Conservation (phyloP, 2,329 filamentous ascomycete species). For the Ascochyta fabae region DNA sequence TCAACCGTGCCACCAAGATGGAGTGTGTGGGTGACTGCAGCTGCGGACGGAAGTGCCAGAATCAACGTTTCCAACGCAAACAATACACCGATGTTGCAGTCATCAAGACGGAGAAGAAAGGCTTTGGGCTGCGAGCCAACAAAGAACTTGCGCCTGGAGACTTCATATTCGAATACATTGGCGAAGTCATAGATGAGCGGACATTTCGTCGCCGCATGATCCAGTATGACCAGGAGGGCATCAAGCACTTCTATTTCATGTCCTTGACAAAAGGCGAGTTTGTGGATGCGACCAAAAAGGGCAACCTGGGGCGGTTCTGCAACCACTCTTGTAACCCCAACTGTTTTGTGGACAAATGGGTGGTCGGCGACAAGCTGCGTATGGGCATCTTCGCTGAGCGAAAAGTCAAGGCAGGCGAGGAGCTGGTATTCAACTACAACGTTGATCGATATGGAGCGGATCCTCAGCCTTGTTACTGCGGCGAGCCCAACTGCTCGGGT, state of each 20-base stretch:
- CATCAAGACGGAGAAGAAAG: conserved; percentile 98
- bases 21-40: conserved; percentile 89
- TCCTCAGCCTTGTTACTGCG: conserved; percentile 96
- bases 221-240: conserved; percentile 93
- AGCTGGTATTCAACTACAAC: conserved; percentile 99
- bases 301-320: conserved; percentile 95
- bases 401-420: conserved; percentile 83
- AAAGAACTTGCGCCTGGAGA: conserved; percentile 78
- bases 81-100: conserved; percentile 91
- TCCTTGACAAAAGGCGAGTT: conserved; percentile 96
- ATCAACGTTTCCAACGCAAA: conserved; percentile 90
- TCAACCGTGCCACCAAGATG: conserved; percentile 98
- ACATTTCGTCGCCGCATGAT: conserved; percentile 89
- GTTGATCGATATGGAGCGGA: conserved; percentile 97
- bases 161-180: conserved; percentile 98
- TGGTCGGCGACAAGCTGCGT: conserved; percentile 93
- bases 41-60: conserved; percentile 87
- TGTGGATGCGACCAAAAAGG: conserved; percentile 95
- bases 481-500: conserved; percentile 90
- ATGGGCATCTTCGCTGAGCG: conserved; percentile 98
- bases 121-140: conserved; percentile 87
- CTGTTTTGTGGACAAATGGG: conserved; percentile 99
- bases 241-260: conserved; percentile 99
- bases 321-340: conserved; percentile 99
- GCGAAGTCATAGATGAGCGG: conserved; percentile 94